Conservation (phyloP, 2,329 filamentous ascomycete species). For the Xylariaceae sp. region DNA sequence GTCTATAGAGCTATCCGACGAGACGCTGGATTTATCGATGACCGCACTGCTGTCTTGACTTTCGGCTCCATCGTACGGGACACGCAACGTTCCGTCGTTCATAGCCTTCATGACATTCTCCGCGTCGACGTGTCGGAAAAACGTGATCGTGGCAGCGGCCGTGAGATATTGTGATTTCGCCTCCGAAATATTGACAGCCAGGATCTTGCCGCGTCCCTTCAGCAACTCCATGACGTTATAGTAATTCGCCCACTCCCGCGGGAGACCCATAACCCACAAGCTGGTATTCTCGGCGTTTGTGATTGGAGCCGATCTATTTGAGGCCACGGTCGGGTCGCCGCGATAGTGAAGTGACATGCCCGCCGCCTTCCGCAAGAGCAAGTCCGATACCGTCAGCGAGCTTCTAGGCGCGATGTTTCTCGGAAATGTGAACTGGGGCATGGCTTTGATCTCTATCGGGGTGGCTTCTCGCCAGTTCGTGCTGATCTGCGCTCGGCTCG, state of each 20-base stretch:
- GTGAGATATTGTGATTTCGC: background rate
- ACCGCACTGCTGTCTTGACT: too few relatives aligned
- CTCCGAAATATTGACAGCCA: background rate
- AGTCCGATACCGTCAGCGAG: background rate
- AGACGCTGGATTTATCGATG: background rate
- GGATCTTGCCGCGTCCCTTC: conserved; percentile 9
- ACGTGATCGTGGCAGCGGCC: conserved; percentile 5
- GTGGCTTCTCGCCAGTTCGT: background rate
- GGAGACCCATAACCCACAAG: conserved; percentile 7
- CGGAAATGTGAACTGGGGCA: too few relatives aligned
- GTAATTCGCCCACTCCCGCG: background rate
- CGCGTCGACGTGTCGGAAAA: conserved; percentile 11
- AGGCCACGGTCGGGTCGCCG: conserved; percentile 5
- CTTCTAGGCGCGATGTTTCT: background rate
- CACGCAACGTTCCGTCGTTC: background rate
- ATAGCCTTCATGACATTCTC: conserved; percentile 1
- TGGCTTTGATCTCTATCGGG: background rate
- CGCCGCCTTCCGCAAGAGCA: background rate
- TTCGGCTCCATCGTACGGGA: background rate
- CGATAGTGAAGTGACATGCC: conserved; percentile 10
- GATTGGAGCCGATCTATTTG: conserved; percentile 8
- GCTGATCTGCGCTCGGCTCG: background rate
- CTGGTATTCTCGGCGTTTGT: conserved; percentile 10
- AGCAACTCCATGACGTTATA: conserved; percentile 5
- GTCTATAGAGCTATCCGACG: background rate